Evolutionary conservation across 768 basidiomycete species (phyloP), one percentile per base, ranked within the genome.

Genomic region (Termitomyces sp.): DNA sequence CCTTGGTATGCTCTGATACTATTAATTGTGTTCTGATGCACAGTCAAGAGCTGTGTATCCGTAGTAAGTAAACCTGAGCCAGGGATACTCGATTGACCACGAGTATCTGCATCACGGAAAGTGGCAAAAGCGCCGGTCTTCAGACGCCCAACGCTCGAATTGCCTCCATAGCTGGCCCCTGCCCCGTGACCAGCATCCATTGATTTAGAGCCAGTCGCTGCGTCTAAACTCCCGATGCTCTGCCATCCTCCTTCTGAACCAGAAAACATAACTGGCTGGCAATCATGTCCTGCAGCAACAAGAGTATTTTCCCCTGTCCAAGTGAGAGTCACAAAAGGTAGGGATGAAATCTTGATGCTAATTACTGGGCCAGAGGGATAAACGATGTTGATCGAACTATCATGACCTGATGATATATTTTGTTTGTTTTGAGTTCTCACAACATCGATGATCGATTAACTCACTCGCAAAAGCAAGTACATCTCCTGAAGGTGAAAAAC

Each of bases 1-100:
- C 75, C 77, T 61, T 88, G 88, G 67, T 91, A 97, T 30, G 91
- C 76, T 58, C 94, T 77, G 42, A 98, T 80, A 64, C 81, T 88
- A n/a, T 94, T 98, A 73, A 99, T 97, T 39, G 95, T 97, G 77
- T 99, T 99, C 81, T 98, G 97, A 70, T 98, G 97, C 52, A 97
- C 82, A 15, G 97, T 98, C 67, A 82, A 75, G 54, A 96, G 74
- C 69, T 95, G 92, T 3, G 90, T 91, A 67, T 89, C 86, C 5
- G 72, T 69, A 22, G 63, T 64, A n/a, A 65, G 53, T 9, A 69
- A 63, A 8, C 64, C 68, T 22, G 67, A 58, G 9, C 73, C 72
- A 33, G 70, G 57, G 27, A 67, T 64, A 48, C 64, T 65, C 36
- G 73, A 73, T 60, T 82, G 80, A 20, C 82, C 93, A 52, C 95